Evolutionary conservation across 495 filamentous ascomycete species (phyloP).

Genomic region (Thermothielavioides terrestris): DNA sequence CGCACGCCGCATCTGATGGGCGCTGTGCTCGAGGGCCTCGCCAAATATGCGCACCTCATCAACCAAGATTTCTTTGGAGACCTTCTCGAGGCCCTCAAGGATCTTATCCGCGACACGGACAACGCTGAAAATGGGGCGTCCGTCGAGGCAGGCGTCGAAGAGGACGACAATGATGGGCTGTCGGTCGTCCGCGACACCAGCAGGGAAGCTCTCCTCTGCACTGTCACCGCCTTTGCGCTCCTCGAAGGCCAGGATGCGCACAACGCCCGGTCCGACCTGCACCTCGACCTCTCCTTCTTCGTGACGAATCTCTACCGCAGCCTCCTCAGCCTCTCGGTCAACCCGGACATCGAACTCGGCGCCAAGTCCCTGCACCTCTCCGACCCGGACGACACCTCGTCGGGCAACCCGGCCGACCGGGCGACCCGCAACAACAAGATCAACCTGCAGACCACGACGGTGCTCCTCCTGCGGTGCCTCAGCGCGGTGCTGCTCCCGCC

Average conservation of each 20-base stretch:
- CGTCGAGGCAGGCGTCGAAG: slow-evolving; percentile 10
- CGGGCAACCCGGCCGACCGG: slow-evolving; percentile 13
- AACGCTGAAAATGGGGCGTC: slow-evolving; percentile 27
- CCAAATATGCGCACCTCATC: slow-evolving; percentile 85
- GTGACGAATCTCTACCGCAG: slow-evolving; percentile 83
- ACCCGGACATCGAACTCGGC: slow-evolving; percentile 79
- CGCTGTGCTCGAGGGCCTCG: slow-evolving; percentile 78
- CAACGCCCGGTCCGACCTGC: slow-evolving; percentile 50
- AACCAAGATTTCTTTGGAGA: slow-evolving; percentile 98
- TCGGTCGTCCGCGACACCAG: slow-evolving; percentile 53
- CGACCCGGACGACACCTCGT: slow-evolving; percentile 52
- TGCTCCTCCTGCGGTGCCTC: slow-evolving; percentile 79
- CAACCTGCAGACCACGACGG: slow-evolving; percentile 86
- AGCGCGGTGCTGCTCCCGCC: slow-evolving; percentile 66
- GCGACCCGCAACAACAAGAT: slow-evolving; percentile 57
- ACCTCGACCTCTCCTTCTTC: slow-evolving; percentile 91
- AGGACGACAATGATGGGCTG: slow-evolving; percentile 30
- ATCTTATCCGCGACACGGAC: slow-evolving; percentile 68
- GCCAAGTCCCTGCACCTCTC: slow-evolving; percentile 70
- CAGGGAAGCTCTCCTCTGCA: slow-evolving; percentile 86
- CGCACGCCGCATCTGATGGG: slow-evolving; percentile 78
- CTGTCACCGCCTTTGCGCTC: slow-evolving; percentile 88
- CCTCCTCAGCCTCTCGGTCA: slow-evolving; percentile 64
- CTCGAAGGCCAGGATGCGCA: slow-evolving; percentile 84
- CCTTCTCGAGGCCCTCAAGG: slow-evolving; percentile 85